Evolutionary conservation across 805 yeast genomes (phyloP).

Genomic region (Kregervanrija delftensis): DNA sequence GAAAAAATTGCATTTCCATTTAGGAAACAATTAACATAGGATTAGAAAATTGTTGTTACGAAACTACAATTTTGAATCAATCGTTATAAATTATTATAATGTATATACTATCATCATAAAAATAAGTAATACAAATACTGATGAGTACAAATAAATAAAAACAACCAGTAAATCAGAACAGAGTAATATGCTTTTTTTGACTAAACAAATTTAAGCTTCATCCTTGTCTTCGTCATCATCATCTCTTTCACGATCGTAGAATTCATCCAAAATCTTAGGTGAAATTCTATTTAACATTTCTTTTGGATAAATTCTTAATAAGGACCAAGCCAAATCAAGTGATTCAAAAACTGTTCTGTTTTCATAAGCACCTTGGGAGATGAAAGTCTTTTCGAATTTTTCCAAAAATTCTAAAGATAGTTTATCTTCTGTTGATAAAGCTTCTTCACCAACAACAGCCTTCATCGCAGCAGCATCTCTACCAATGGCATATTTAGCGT

Average conservation of each 20-base stretch:
- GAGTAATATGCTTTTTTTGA: no score
- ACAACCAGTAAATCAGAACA: no score
- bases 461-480: slow-evolving; percentile 99
- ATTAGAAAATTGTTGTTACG: no score
- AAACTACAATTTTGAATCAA: no score
- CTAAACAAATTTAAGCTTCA: neutral
- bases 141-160: no score
- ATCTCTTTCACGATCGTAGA: slow-evolving; percentile 83
- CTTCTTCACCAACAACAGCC: slow-evolving; percentile 99
- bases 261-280: slow-evolving; percentile 92
- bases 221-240: slow-evolving; percentile 25
- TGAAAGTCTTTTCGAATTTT: slow-evolving; percentile 93
- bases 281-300: slow-evolving; percentile 97
- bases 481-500: slow-evolving; percentile 99
- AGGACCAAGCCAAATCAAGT: slow-evolving; percentile 96
- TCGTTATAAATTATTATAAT: no score
- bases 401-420: slow-evolving; percentile 95
- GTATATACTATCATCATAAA: no score
- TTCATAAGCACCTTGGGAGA: slow-evolving; percentile 95
- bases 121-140: no score
- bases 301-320: slow-evolving; percentile 97
- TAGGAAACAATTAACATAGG: no score
- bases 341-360: slow-evolving; percentile 91
- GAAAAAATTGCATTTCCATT: no score
- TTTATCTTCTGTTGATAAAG: slow-evolving; percentile 95